A percentile compares a stretch with the other conserved stretches of the same genome.
Conservation (phyloP, 139 green algal species). For the Chlamydomonas schloesseri region DNA sequence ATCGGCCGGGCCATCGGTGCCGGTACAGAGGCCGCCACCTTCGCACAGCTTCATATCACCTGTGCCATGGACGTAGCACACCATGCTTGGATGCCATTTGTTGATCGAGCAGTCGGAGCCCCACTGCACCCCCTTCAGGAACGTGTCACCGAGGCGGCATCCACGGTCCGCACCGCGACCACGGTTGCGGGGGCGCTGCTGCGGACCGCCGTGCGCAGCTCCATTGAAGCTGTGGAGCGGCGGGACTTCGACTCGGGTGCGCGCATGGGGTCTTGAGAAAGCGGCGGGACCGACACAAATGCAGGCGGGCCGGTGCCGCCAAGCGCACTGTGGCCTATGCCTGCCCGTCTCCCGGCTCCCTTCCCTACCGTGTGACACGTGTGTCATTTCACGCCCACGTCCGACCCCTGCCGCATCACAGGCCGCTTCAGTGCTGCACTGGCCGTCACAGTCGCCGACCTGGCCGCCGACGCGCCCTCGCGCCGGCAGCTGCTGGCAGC, state of each 20-base stretch:
- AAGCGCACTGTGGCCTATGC: neutral
- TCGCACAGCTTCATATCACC: too few relatives aligned
- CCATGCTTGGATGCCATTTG: too few relatives aligned
- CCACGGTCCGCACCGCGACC: neutral
- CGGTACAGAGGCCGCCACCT: neutral
- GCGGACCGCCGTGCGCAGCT: neutral
- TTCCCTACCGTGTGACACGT: neutral
- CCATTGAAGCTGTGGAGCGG: neutral
- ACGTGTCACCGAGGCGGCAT: neutral
- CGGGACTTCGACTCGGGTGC: slow-evolving; percentile 5
- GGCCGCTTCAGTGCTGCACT: neutral
- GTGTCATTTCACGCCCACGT: neutral
- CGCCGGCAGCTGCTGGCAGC: slow-evolving; percentile 35
- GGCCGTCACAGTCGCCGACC: neutral
- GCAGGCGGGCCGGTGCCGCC: neutral
- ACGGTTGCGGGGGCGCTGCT: slow-evolving; percentile 3
- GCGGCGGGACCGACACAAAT: neutral
- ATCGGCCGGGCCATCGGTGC: too few relatives aligned
- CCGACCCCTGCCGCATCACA: neutral
- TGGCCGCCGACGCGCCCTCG: neutral
- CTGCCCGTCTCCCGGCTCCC: neutral
- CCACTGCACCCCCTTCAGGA: neutral
- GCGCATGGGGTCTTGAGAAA: neutral
- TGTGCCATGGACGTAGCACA: too few relatives aligned
- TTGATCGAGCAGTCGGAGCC: neutral